phyloP scores from a whole-genome alignment of 2,329 filamentous ascomycete genomes.

The Cylindrodendrum hubeiense region DNA sequence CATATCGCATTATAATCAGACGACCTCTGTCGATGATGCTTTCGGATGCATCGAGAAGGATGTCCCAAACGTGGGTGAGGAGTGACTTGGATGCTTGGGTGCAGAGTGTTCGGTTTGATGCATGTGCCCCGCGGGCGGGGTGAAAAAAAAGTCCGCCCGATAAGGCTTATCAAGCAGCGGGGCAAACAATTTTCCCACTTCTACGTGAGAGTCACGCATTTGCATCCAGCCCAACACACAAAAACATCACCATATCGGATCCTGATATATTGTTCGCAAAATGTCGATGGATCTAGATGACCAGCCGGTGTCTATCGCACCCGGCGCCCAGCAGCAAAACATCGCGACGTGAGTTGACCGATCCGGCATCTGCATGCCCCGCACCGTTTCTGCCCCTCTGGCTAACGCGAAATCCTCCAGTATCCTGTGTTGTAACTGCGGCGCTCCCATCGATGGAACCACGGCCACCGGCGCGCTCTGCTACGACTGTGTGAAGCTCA shows the following conservation, averaged over 20 bases:
- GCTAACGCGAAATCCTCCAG: slow-evolving; percentile 38
- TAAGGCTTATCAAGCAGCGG: slow-evolving; percentile 56
- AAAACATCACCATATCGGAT: slow-evolving; percentile 18
- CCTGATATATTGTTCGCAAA: slow-evolving; percentile 35
- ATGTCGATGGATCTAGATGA: slow-evolving; percentile 62
- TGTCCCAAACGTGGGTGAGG: no score
- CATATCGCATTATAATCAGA: no score
- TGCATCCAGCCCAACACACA: slow-evolving; percentile 31
- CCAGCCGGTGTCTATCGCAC: slow-evolving; percentile 53
- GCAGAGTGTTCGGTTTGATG: slow-evolving; percentile 23
- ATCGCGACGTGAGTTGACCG: slow-evolving; percentile 55
- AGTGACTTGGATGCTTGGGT: no score
- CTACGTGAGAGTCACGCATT: slow-evolving; percentile 38
- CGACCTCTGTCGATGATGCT: no score
- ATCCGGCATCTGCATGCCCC: slow-evolving; percentile 24
- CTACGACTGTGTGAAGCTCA: slow-evolving; percentile 95
- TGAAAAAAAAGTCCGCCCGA: slow-evolving; percentile 43
- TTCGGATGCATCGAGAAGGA: slow-evolving; percentile 1
- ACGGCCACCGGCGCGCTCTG: slow-evolving; percentile 88
- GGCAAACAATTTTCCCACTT: slow-evolving; percentile 52
- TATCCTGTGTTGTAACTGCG: slow-evolving; percentile 98
- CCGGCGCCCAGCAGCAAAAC: slow-evolving; percentile 47
- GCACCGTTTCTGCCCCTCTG: slow-evolving; percentile 12
- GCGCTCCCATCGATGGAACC: slow-evolving; percentile 94
- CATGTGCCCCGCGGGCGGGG: slow-evolving; percentile 40